Conservation (phyloP, 1,284 basidiomycete species). For the Prillingera fragicola region DNA sequence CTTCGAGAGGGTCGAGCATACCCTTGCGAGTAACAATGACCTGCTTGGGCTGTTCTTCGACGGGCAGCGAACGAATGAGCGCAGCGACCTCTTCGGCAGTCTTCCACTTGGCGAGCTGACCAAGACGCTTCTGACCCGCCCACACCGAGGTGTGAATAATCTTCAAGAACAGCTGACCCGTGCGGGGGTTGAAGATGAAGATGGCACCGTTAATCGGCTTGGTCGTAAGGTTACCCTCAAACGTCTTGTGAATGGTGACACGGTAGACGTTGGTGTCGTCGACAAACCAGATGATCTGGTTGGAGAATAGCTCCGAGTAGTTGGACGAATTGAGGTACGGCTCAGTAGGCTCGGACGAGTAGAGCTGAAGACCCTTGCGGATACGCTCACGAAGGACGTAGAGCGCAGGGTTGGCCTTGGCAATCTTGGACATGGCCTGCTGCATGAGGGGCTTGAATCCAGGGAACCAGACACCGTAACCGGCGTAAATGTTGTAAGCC, state of each 20-base stretch:
- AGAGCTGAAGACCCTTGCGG: slow-evolving; percentile 94
- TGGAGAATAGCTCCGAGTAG: slow-evolving; percentile 94
- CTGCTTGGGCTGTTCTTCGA: slow-evolving; percentile 99
- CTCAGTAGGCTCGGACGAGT: slow-evolving; percentile 98
- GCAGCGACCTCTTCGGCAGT: slow-evolving; percentile 99
- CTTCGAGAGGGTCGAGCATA: slow-evolving; percentile 97
- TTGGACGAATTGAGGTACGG: slow-evolving; percentile 91
- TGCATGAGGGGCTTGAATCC: slow-evolving; percentile 96
- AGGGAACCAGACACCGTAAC: slow-evolving; percentile 99
- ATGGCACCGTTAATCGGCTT: slow-evolving; percentile 99
- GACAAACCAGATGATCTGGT: slow-evolving; percentile 99
- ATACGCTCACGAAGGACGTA: slow-evolving; percentile 98
- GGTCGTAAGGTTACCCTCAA: slow-evolving; percentile 98
- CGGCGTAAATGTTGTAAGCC: slow-evolving; percentile 98
- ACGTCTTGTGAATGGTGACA: slow-evolving; percentile 99
- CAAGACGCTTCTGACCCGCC: slow-evolving; percentile 99
- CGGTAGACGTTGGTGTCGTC: slow-evolving; percentile 99
- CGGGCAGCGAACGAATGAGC: slow-evolving; percentile 89
- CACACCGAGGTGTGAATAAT: slow-evolving; percentile 99
- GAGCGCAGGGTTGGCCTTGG: slow-evolving; percentile 76
- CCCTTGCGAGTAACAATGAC: slow-evolving; percentile 99
- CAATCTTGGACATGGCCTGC: slow-evolving; percentile 99
- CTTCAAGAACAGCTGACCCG: slow-evolving; percentile 97
- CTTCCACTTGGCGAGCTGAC: slow-evolving; percentile 95
- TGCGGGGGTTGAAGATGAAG: slow-evolving; percentile 99